A percentile compares a stretch with the other conserved stretches of the same genome.
Conservation (phyloP, 176 grass and related monocot genomes). For the Melocanna baccifera region DNA sequence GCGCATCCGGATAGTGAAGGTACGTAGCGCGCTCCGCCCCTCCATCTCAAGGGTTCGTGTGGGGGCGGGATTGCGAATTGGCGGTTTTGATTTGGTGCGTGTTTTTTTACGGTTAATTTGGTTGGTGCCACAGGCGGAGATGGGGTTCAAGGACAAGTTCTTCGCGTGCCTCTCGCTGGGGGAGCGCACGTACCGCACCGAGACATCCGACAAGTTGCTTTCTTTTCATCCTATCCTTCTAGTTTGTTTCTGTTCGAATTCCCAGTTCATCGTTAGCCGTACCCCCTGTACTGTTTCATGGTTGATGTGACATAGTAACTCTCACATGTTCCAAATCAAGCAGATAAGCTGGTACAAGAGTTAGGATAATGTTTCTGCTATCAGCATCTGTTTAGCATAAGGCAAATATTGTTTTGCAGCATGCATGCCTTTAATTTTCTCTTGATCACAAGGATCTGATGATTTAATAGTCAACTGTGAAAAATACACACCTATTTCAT, state of each 20-base stretch:
- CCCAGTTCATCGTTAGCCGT: no score
- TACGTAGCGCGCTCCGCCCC: not conserved
- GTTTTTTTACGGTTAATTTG: not conserved
- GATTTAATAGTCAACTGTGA: not conserved
- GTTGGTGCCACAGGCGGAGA: conserved; percentile 59
- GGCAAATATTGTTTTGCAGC: not conserved
- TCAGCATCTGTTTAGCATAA: not conserved
- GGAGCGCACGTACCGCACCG: conserved; percentile 87
- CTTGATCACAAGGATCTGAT: not conserved
- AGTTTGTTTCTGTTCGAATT: not conserved
- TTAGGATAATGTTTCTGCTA: not conserved
- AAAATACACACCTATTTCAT: not conserved
- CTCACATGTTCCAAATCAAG: not conserved
- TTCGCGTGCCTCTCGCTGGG: conserved; percentile 90
- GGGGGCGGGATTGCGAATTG: not conserved
- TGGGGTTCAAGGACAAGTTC: conserved; percentile 96
- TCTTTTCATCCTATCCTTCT: not conserved
- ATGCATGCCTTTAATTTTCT: not conserved
- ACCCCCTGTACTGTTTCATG: not conserved
- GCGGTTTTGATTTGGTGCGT: not conserved
- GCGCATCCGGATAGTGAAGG: conserved; percentile 68
- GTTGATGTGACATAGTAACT: not conserved
- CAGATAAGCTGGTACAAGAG: not conserved
- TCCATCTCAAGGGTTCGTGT: not conserved
- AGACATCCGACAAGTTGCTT: conserved; percentile 70